Evolutionary conservation across 768 basidiomycete species (phyloP).

Genomic region (Udeniomyces megalosporus): DNA sequence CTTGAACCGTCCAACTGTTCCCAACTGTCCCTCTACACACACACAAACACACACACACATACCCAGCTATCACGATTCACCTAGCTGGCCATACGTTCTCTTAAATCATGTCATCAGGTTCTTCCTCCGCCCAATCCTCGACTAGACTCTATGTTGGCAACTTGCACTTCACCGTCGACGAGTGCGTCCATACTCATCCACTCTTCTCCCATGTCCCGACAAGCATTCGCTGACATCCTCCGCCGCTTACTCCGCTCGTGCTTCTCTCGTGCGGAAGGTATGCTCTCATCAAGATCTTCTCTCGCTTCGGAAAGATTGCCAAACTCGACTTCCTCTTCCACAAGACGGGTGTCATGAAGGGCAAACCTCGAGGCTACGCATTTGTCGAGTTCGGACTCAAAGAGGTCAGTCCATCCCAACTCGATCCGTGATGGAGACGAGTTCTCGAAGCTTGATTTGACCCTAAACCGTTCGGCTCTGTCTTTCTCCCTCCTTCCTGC

Average conservation of each 20-base stretch:
- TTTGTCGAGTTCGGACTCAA: slow-evolving; percentile 71
- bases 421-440: background rate
- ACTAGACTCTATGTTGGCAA: slow-evolving; percentile 71
- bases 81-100: background rate
- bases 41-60: too few relatives aligned
- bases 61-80: too few relatives aligned
- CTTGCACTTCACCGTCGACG: slow-evolving; percentile 67
- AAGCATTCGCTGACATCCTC: background rate
- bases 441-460: background rate
- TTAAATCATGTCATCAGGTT: background rate
- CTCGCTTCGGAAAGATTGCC: slow-evolving; percentile 79
- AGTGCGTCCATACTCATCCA: slow-evolving; percentile 37
- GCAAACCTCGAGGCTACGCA: slow-evolving; percentile 88
- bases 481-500: background rate
- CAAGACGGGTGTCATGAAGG: slow-evolving; percentile 71
- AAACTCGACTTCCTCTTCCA: slow-evolving; percentile 93
- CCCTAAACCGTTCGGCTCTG: background rate
- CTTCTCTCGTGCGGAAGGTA: slow-evolving; percentile 39
- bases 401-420: slow-evolving; percentile 46
- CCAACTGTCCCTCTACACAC: too few relatives aligned
- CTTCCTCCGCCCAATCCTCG: background rate
- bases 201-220: background rate
- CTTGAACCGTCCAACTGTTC: too few relatives aligned
- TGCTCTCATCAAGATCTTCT: slow-evolving; percentile 72
- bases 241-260: background rate